Base-by-base conservation (phyloP, 2,329 filamentous ascomycete species). In the Geosmithia flava region DNA sequence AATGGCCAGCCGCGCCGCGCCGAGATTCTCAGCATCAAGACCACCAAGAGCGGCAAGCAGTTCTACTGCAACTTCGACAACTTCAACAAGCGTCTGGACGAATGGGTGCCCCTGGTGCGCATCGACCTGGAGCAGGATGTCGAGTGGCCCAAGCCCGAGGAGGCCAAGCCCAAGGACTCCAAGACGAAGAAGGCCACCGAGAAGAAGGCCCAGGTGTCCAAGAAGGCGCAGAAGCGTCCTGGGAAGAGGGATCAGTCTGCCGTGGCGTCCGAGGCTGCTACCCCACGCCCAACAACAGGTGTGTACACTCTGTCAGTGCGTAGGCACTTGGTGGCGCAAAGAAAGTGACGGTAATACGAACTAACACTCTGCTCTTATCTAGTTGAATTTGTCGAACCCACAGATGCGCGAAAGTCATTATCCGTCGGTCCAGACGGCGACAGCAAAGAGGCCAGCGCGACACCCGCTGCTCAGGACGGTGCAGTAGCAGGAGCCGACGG, bases 11-110 rank as follows among this genome's bases (percentile, higher is more conserved):
- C 85, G 52, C 83, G 93, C 57, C 89, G 93, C 68, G 93, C 93
- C 57, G 93, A 98, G 65, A 95, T 98, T 53, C 71, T 98, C n/a
- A 93, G 88, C 50, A 94, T 97, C 56, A 84, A 87, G 60, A 87
- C 90, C 51, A 85, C 87, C 20, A 94, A 94, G 65, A 91, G 87
- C 58, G 83, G 85, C 16, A 84, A 87, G 40, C 85, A 87, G 48
- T 96, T 91, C 61, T 96, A 96, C 66, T 94, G 95, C 59, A 95
- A 97, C 65, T 97, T 96, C 63, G 88, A 95, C 61, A 94, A 95
- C 59, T 97, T 96, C 78, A 97, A 97, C 69, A 97, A 97, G 66
- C 75, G 74, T 54, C 66, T 79, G 13, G 71, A 78, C 69, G 93
- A 98, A 72, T 98, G 93, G 93, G 83, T 98, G 10, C 75, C 85